Evolutionary conservation across 2,329 filamentous ascomycete species (phyloP), one percentile per base, ranked within the genome.

Genomic region (Claviceps lovelessii): DNA sequence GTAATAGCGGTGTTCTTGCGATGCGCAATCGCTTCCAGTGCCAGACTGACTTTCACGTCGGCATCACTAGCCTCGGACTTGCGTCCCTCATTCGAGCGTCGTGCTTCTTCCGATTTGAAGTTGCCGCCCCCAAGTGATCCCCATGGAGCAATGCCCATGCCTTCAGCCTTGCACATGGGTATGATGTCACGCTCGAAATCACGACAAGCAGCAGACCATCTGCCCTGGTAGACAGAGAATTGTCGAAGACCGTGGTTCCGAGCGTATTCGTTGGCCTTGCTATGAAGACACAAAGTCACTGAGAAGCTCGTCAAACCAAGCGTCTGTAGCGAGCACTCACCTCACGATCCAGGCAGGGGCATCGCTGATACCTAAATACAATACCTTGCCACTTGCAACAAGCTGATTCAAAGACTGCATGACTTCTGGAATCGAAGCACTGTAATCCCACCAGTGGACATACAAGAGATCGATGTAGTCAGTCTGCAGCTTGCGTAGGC

Each of bases 391-490:
- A 6, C 73, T 63, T 0, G 65, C 56, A 0, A 86, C 80, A 11
- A 85, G 70, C 23, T 74, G 69, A 63, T 86, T 84, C 47, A 87
- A 72, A 0, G 76, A 76, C 56, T 86, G 80, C 84, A 88, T 88
- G 49, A 88, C 53, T 62, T 88, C 83, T 0, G 77, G 73, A 50
- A 86, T 79, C 0, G 75, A 76, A n/a, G 79, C 81, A n/a, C 75
- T 79, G 62, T 76, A 83, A 64, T 86, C 83, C 81, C 83, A 87
- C 77, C 78, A 82, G 60, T 84, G 80, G 39, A 83, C 72, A 53
- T 81, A 83, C 2, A 82, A 72, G 54, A 85, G 63, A 62, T 89
- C 85, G 55, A 88, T 80, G 63, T 87, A 89, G 53, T 79, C 74
- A 0, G 84, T 86, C 67, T 83, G 75, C 53, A 84, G 73, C 68